Evolutionary conservation across 2,329 filamentous ascomycete species (phyloP), one percentile per base, ranked within the genome.

Genomic region (Pseudogymnoascus sp.): DNA sequence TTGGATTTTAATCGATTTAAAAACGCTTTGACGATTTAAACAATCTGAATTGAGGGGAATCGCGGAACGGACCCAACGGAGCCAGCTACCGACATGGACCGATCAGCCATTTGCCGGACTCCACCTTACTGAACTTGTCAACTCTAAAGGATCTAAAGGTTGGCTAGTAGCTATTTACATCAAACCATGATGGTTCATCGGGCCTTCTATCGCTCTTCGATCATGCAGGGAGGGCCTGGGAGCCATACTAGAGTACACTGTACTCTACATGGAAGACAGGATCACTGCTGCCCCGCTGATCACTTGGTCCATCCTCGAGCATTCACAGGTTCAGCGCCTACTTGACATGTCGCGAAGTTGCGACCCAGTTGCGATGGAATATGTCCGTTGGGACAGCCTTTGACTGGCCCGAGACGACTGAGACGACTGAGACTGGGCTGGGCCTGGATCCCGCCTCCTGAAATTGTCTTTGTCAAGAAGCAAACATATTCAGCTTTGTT

Each of bases 91-190:
- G 50, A 56, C 50, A 33, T 33, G 28, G 50, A 22, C 28, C n/a
- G 50, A 56, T 56, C 50, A 19, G 50, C 50, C 50, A 56, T 56
- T 56, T 56, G 50, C 50, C 50, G 50, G 50, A 56, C 50, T 19
- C 50, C 50, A 22, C 28, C 50, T 56, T 33, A 56, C 50, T 56
- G 50, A 56, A 56, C 50, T 56, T 56, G 50, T 56, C 50, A 56
- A 56, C 50, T 56, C 50, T 56, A 56, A 56, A 56, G 46, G 46
- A 56, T 12, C 43, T 19, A 26, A 50, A 14, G 22, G 43, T 28
- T 50, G 24, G 14, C 46, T 53, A 53, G 12, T 53, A 53, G 12
- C 46, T 56, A 56, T 56, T 56, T 56, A 56, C 50, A 56, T 56
- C n/a, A 56, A 56, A 33, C 50, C 28, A 33, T 19, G n/a, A 56